A percentile compares a stretch with the other conserved stretches of the same genome.
These are phyloP conservation scores for Trypanosoma melophagium DNA, from an alignment of 208 protist genomes.

Conservation along the genomic window DNA sequence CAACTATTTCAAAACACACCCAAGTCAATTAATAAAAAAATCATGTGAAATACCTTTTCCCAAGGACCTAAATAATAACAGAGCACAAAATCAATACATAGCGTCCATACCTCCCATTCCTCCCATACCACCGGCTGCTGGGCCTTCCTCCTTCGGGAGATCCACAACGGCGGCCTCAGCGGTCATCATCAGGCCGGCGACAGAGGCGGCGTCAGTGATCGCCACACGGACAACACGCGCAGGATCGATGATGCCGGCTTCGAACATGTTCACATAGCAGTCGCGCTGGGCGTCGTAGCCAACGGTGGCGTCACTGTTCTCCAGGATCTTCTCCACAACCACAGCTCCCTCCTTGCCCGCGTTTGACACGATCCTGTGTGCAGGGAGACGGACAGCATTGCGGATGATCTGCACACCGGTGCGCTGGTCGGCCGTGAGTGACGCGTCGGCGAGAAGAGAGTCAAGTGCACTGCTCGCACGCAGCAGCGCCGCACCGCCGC, in stretches of 20 bases:
- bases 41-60: too few relatives aligned
- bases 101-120: conserved; percentile 54
- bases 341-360: conserved; percentile 97
- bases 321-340: conserved; percentile 96
- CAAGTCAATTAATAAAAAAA: too few relatives aligned
- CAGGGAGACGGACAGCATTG: conserved; percentile 79
- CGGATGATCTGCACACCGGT: conserved; percentile 84
- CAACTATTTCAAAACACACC: too few relatives aligned
- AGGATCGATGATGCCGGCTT: conserved; percentile 99
- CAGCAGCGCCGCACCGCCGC: conserved; percentile 97
- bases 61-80: conserved; percentile 10
- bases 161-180: conserved; percentile 96
- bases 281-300: conserved; percentile 96
- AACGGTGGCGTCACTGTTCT: conserved; percentile 70
- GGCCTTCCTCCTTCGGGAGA: conserved; percentile 30
- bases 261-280: conserved; percentile 98
- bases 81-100: conserved; percentile 35
- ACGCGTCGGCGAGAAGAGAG: conserved; percentile 64
- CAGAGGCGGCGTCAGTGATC: conserved; percentile 95
- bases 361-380: conserved; percentile 95
- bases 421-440: conserved; percentile 61
- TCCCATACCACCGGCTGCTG: conserved; percentile 33
- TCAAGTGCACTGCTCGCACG: conserved; percentile 89
- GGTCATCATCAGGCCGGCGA: conserved; percentile 99
- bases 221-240: conserved; percentile 99